Base-by-base conservation (phyloP, 2,329 filamentous ascomycete genomes). In the Fusarium nisikadoi region DNA sequence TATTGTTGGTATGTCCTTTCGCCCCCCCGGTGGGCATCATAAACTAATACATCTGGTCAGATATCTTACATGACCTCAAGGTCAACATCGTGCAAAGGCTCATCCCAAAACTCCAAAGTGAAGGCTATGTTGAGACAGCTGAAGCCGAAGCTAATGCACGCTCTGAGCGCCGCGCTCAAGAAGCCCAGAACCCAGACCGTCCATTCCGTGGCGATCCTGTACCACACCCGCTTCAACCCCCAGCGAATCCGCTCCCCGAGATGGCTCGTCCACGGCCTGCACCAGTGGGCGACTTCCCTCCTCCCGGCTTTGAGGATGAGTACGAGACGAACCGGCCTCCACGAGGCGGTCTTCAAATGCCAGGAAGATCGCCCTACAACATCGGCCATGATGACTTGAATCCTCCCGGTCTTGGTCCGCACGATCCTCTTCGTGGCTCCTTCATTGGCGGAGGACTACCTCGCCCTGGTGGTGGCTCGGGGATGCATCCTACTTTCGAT, bases 401-500 rank as follows among this genome's bases (percentile, higher is more conserved):
- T 76, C 96, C 96, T 3, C 92, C 92, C 14, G 94, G 94, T 1
- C 84, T 99, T 1, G 95, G 94, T 0, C 95, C 95, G 0, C 86
- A 94, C 75, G 95, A 98, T 80, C 94, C 95, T 17, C 82, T 98
- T 6, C 85, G 93, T 36, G 88, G 89, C 8, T 87, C 88, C 5
- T 89, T 94, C 61, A 88, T 90, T 11, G 88, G 89, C 35, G 86
- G 88, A n/a, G 87, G 89, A 1, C 81, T 90, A 9, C 85, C 86
- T 27, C 83, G 86, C n/a, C 85, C 86, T 2, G 88, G 89, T 19
- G 88, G 90, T 25, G 88, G 88, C 16, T 90, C 92, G 17, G 96
- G 96, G 2, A 99, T 99, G 96, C 93, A 98, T 81, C 96, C 96
- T 2, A 97, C 95, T 0, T 96, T 97, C 79, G 94, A 97, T 76